Percentiles rank a stretch among this genome's conserved stretches.
Evolutionary conservation across 805 yeast species (phyloP).

Genomic region (Yarrowia sp.): DNA sequence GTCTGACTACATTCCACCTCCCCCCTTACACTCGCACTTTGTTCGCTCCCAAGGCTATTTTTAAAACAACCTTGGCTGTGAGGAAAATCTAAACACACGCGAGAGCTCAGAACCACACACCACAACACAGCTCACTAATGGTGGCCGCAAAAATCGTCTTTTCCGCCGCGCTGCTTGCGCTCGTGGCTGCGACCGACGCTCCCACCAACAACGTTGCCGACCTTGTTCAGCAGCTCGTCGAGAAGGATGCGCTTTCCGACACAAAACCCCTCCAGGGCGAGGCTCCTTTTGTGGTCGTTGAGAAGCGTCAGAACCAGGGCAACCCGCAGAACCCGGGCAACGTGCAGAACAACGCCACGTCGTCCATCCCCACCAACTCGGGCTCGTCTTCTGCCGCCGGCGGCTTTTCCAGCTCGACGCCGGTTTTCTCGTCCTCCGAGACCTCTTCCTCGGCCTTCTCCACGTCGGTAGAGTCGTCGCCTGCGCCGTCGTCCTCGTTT

Average conservation of each 20-base stretch:
- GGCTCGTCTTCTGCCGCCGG: background rate
- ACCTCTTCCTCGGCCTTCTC: background rate
- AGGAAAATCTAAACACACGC: slow-evolving; percentile 18
- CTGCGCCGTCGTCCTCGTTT: background rate
- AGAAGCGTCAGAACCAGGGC: background rate
- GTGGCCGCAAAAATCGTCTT: slow-evolving; percentile 6
- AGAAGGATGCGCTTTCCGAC: background rate
- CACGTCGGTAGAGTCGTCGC: background rate
- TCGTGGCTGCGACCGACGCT: background rate
- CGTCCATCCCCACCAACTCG: background rate
- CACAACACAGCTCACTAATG: background rate
- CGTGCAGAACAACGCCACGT: background rate
- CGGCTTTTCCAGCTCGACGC: background rate
- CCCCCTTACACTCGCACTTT: background rate
- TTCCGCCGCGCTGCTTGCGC: slow-evolving; percentile 2
- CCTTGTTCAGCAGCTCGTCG: slow-evolving; percentile 18
- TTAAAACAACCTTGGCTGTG: slow-evolving; percentile 13
- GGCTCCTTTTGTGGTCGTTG: background rate
- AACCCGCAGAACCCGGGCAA: background rate
- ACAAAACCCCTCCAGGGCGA: background rate
- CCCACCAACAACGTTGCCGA: slow-evolving; percentile 10
- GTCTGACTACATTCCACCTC: background rate
- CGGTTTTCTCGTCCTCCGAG: background rate
- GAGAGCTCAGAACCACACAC: background rate
- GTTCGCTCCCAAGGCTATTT: background rate